Conservation (phyloP, 2,329 filamentous ascomycete species). For the Neospermospora avenae region DNA sequence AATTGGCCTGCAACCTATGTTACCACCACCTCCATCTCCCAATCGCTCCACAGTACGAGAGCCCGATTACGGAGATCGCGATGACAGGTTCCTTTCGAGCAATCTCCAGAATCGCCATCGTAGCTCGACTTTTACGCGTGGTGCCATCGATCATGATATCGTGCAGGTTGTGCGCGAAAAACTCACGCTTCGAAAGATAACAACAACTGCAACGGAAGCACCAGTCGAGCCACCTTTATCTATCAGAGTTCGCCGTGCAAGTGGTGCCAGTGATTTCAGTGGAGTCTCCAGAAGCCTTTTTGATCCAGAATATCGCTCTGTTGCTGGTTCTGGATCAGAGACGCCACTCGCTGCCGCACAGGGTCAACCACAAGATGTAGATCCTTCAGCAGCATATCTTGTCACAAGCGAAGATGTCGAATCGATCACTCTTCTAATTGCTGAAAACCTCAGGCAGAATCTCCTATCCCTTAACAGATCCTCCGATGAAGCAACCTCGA, state of each 20-base stretch:
- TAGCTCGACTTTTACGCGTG: conserved; percentile 18
- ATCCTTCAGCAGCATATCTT: conserved; percentile 18
- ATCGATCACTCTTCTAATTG: conserved; percentile 24
- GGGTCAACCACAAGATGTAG: background rate
- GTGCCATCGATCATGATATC: conserved; percentile 19
- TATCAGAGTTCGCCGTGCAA: conserved; percentile 29
- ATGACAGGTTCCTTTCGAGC: background rate
- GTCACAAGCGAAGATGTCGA: conserved; percentile 30
- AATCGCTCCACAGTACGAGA: background rate
- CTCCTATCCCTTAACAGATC: background rate
- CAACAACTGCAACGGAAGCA: background rate
- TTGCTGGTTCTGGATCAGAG: background rate
- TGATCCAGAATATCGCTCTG: background rate
- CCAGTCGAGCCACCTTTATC: conserved; percentile 19
- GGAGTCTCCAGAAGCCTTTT: background rate
- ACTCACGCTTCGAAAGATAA: conserved; percentile 22
- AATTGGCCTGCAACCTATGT: background rate
- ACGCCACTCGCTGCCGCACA: background rate
- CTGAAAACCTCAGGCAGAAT: conserved; percentile 13
- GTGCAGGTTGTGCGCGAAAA: conserved; percentile 24
- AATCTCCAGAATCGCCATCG: conserved; percentile 6
- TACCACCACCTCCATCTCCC: background rate
- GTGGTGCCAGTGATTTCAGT: conserved; percentile 1
- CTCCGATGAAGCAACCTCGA: background rate
- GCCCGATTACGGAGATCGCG: background rate